Evolutionary conservation across 2,329 filamentous ascomycete genomes (phyloP).

Genomic region (Pyrenophora tritici-repentis): DNA sequence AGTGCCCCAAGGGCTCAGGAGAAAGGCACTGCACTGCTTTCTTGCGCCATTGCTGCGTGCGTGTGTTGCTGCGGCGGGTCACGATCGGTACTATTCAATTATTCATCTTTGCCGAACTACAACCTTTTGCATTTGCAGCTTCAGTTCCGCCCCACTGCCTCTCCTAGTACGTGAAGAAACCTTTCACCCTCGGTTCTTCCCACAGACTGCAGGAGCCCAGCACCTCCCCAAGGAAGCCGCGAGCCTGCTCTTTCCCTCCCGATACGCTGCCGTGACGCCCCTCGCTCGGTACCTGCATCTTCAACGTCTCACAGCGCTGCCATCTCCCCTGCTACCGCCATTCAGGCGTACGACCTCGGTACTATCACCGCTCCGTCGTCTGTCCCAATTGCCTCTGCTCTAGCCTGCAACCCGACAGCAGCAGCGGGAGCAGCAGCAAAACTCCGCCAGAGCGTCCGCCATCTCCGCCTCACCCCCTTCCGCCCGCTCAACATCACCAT

Average conservation of each 20-base stretch:
- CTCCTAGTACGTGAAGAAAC: slow-evolving; percentile 36
- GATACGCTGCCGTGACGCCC: slow-evolving; percentile 31
- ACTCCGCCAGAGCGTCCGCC: slow-evolving; percentile 28
- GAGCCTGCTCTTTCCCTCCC: slow-evolving; percentile 20
- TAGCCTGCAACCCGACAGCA: slow-evolving; percentile 21
- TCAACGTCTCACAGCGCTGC: slow-evolving; percentile 37
- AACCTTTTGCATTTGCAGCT: slow-evolving; percentile 34
- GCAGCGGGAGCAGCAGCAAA: slow-evolving; percentile 4
- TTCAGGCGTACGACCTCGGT: slow-evolving; percentile 27
- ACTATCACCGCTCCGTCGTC: slow-evolving; percentile 37
- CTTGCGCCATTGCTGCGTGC: slow-evolving; percentile 27
- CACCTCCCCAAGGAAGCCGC: slow-evolving; percentile 21
- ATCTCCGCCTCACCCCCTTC: slow-evolving; percentile 18
- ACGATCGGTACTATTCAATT: slow-evolving; percentile 39
- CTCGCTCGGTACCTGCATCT: slow-evolving; percentile 38
- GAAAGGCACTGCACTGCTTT: slow-evolving; percentile 33
- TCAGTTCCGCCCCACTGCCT: slow-evolving; percentile 36
- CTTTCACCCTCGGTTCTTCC: slow-evolving; percentile 30
- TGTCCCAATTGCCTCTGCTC: slow-evolving; percentile 29
- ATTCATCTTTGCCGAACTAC: slow-evolving; percentile 35
- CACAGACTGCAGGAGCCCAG: slow-evolving; percentile 22
- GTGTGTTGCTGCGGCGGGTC: slow-evolving; percentile 30
- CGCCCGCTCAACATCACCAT: slow-evolving; percentile 20
- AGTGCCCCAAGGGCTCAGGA: slow-evolving; percentile 26
- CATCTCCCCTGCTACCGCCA: slow-evolving; percentile 31